These are phyloP conservation scores for Ophiostoma pallidulum DNA, from an alignment of 2,329 filamentous ascomycete genomes.

Conservation along the genomic window DNA sequence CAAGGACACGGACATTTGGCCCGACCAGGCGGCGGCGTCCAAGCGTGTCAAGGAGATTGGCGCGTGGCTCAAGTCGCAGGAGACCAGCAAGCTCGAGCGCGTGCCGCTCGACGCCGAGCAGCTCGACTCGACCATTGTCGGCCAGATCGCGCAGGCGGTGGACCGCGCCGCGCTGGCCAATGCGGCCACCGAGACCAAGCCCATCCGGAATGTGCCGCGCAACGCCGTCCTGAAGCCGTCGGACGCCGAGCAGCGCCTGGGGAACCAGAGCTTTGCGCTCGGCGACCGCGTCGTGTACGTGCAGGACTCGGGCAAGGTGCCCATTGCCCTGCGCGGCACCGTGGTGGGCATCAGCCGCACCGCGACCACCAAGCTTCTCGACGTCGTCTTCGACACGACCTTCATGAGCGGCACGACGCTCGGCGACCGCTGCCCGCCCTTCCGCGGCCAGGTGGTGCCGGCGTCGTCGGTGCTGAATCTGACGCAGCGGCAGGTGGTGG, in stretches of 20 bases:
- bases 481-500: slow-evolving; percentile 70
- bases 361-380: slow-evolving; percentile 69
- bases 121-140: slow-evolving; percentile 83
- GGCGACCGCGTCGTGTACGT: slow-evolving; percentile 92
- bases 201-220: slow-evolving; percentile 71
- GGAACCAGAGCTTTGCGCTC: slow-evolving; percentile 71
- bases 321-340: slow-evolving; percentile 82
- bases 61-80: slow-evolving; percentile 83
- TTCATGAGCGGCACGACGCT: slow-evolving; percentile 97
- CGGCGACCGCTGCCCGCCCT: slow-evolving; percentile 80
- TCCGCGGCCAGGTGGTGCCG: slow-evolving; percentile 87
- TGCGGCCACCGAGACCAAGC: slow-evolving; percentile 51
- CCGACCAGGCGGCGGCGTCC: slow-evolving; percentile 59
- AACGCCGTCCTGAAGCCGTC: slow-evolving; percentile 84
- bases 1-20: slow-evolving; percentile 78
- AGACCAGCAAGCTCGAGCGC: slow-evolving; percentile 84
- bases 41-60: slow-evolving; percentile 86
- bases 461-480: slow-evolving; percentile 84
- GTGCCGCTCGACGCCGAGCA: slow-evolving; percentile 97
- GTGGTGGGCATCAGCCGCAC: slow-evolving; percentile 93
- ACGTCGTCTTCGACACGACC: slow-evolving; percentile 85
- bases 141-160: slow-evolving; percentile 65
- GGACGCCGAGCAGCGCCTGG: slow-evolving; percentile 87
- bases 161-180: slow-evolving; percentile 46
- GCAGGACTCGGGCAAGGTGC: slow-evolving; percentile 86